These are phyloP conservation scores for Phaeophleospora eucalypticola DNA, from an alignment of 2,329 filamentous ascomycete species.

Conservation along the genomic window DNA sequence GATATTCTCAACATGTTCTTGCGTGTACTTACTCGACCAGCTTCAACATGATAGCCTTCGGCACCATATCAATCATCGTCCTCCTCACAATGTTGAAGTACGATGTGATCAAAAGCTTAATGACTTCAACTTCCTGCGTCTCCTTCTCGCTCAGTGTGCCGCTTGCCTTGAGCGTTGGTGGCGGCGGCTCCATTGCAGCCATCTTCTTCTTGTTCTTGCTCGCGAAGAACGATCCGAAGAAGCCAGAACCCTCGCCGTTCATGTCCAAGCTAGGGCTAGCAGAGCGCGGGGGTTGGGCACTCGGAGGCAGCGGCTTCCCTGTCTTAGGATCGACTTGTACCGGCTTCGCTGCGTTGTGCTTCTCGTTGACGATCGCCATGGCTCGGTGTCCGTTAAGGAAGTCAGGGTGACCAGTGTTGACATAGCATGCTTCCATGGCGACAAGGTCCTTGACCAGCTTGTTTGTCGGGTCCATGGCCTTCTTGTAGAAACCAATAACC, in stretches of 20 bases:
- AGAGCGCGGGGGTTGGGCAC: slow-evolving; percentile 62
- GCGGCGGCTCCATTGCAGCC: slow-evolving; percentile 97
- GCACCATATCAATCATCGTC: slow-evolving; percentile 99
- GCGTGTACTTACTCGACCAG: slow-evolving; percentile 82
- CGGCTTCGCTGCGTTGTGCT: slow-evolving; percentile 74
- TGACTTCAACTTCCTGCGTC: slow-evolving; percentile 93
- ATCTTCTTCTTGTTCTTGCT: slow-evolving; percentile 99
- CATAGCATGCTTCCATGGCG: slow-evolving; percentile 91
- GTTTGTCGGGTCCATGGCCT: slow-evolving; percentile 96
- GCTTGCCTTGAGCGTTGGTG: slow-evolving; percentile 87
- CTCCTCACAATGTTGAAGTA: slow-evolving; percentile 98
- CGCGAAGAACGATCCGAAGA: slow-evolving; percentile 98
- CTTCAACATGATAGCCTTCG: slow-evolving; percentile 97
- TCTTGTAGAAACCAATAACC: slow-evolving; percentile 94
- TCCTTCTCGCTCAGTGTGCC: slow-evolving; percentile 92
- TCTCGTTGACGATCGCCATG: slow-evolving; percentile 97
- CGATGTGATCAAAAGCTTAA: slow-evolving; percentile 92
- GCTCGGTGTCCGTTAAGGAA: slow-evolving; percentile 95
- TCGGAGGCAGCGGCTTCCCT: slow-evolving; percentile 77
- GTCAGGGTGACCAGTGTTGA: slow-evolving; percentile 97
- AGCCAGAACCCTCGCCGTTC: slow-evolving; percentile 54
- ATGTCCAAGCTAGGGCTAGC: slow-evolving; percentile 70
- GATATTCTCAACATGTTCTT: not conserved
- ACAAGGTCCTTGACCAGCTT: slow-evolving; percentile 93
- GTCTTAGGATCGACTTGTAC: slow-evolving; percentile 98